Base-by-base conservation (phyloP, 2,329 filamentous ascomycete genomes). In the Emmonsia crescens region DNA sequence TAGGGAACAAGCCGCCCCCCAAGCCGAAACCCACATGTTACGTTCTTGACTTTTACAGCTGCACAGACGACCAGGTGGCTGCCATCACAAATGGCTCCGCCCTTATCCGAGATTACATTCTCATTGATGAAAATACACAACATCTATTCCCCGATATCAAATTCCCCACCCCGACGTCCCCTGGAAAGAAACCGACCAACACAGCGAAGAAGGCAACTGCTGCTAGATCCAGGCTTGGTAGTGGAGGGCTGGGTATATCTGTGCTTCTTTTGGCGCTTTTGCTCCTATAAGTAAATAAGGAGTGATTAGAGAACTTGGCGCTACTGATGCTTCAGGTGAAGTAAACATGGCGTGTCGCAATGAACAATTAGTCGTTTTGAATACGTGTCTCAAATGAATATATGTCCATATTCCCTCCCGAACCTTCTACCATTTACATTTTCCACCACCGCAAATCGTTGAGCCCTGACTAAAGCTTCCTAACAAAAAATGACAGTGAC, bases 111-210 rank as follows among this genome's bases (percentile, higher is more conserved):
- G 72, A 82, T 64, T 82, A 75, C 60, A 73, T 80, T 56, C 69
- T 82, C 19, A 67, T 78, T 8, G 73, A 72, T 61, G 58, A 64
- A 51, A 48, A 48, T 54, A 42, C 51, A 27, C 38, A 48, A 49
- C 21, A 40, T 21, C 16, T 56, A 36, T 60, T 56, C 36, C 36
- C 49, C 49, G 59, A 33, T 24, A 36, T 60, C n/a, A 24, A 57
- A 16, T 57, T 27, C 2, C 54, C 54, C 24, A 38, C 36, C 6
- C 54, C 60, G 79, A 78, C 46, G 74, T 74, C 62, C 73, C 72
- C 64, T 74, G 76, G 61, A 80, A 80, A 65, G 10, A 24, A 9
- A 96, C 91, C 80, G 82, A 80, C 24, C 24, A 49, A 12, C 24
- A 49, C 46, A 49, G 46, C 46, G 14, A 49, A 44, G 55, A 44